Conservation (phyloP, 2,329 filamentous ascomycete genomes). For the Aspergillus ustus region DNA sequence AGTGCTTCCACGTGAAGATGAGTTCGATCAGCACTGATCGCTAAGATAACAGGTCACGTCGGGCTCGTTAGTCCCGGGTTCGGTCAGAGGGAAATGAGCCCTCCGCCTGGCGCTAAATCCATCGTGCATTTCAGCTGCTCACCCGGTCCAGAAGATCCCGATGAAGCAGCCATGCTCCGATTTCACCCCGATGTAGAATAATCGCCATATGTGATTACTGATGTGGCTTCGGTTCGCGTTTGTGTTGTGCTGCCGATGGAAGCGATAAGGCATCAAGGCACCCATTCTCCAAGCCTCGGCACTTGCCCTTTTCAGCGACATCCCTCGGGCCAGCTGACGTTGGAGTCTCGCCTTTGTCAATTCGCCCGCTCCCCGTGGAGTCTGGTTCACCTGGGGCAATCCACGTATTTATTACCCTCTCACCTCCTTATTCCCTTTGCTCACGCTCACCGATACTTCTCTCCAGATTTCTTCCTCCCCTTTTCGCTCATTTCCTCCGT, state of each 20-base stretch:
- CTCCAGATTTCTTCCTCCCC: background rate
- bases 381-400: constrained; percentile 2
- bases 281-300: background rate
- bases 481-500: background rate
- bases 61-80: background rate
- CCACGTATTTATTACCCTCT: constrained; percentile 9
- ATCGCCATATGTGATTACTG: background rate
- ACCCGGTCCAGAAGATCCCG: background rate
- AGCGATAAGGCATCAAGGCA: constrained; percentile 2
- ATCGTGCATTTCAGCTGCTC: background rate
- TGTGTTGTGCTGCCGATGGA: no score
- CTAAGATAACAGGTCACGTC: background rate
- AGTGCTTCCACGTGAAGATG: background rate
- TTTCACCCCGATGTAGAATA: background rate
- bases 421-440: background rate
- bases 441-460: constrained; percentile 3
- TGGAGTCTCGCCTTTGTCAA: background rate
- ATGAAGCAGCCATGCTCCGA: background rate
- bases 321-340: constrained; percentile 7
- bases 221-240: background rate
- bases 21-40: background rate
- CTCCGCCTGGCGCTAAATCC: constrained; percentile 1
- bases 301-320: constrained; percentile 1
- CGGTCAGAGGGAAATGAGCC: background rate
- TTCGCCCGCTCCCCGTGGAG: constrained; percentile 2